These are phyloP conservation scores for Microdochium bolleyi DNA, from an alignment of 2,329 filamentous ascomycete species.

Conservation along the genomic window DNA sequence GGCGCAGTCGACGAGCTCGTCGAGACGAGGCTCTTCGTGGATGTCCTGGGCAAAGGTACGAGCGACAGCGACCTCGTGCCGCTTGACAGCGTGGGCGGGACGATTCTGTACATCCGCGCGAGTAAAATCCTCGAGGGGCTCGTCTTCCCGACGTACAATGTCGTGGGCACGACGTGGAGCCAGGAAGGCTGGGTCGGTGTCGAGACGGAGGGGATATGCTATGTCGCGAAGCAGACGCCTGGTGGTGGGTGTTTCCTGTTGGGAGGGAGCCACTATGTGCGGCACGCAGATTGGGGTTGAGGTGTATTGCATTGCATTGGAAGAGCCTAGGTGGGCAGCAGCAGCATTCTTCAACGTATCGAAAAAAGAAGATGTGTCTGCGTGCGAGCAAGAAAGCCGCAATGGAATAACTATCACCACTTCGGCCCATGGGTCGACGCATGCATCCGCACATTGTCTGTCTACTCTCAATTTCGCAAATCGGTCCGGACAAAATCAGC, in stretches of 20 bases:
- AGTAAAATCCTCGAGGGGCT: conserved; percentile 21
- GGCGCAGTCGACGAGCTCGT: conserved; percentile 12
- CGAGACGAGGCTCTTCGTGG: conserved; percentile 4
- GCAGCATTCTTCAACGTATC: too few relatives aligned
- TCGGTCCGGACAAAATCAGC: too few relatives aligned
- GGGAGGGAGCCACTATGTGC: conserved; percentile 17
- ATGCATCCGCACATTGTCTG: too few relatives aligned
- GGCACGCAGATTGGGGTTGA: conserved; percentile 18
- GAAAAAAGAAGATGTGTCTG: too few relatives aligned
- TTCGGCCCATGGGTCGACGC: too few relatives aligned
- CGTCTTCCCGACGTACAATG: conserved; percentile 21
- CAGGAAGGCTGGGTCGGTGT: conserved; percentile 24
- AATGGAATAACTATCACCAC: too few relatives aligned
- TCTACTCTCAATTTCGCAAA: too few relatives aligned
- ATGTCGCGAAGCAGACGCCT: conserved; percentile 14
- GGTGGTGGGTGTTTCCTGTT: conserved; percentile 18
- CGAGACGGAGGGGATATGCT: conserved; percentile 27
- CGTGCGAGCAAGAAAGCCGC: too few relatives aligned
- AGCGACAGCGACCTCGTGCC: conserved; percentile 19
- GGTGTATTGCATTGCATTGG: too few relatives aligned
- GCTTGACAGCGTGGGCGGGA: conserved; percentile 25
- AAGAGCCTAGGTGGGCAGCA: too few relatives aligned
- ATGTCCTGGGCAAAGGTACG: conserved; percentile 13
- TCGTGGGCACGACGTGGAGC: conserved; percentile 24
- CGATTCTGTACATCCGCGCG: conserved; percentile 23